phyloP scores from a whole-genome alignment of 768 basidiomycete genomes.

The Lanmaoa rubissima region DNA sequence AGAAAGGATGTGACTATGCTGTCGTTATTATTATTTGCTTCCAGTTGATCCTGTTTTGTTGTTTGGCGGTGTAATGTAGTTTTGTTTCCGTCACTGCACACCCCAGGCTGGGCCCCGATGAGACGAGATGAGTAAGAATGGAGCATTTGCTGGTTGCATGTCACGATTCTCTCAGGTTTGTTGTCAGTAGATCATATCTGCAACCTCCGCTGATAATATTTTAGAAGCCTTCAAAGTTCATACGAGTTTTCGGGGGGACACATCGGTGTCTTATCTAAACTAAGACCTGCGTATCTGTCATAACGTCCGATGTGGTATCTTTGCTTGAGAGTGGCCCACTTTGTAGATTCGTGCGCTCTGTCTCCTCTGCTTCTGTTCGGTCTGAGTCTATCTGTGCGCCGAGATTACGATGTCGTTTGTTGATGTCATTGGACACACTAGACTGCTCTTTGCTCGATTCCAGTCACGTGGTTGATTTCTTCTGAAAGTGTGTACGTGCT shows the following conservation, averaged over 20 bases:
- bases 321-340: background rate
- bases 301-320: background rate
- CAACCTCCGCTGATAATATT: too few relatives aligned
- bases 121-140: background rate
- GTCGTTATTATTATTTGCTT: slow-evolving; percentile 28
- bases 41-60: slow-evolving; percentile 7
- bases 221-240: too few relatives aligned
- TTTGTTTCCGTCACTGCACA: background rate
- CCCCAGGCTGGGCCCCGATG: background rate
- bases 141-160: background rate
- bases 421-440: background rate
- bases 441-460: background rate
- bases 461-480: too few relatives aligned
- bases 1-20: background rate
- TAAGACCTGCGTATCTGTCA: background rate
- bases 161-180: background rate
- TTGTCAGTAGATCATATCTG: background rate
- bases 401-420: background rate
- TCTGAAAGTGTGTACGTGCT: background rate
- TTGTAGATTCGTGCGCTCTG: too few relatives aligned
- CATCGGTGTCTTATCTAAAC: background rate
- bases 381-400: background rate
- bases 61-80: slow-evolving; percentile 1
- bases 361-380: background rate
- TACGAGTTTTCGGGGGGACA: too few relatives aligned